Conservation (phyloP, 2,329 filamentous ascomycete genomes). For the Cadophora gregata region DNA sequence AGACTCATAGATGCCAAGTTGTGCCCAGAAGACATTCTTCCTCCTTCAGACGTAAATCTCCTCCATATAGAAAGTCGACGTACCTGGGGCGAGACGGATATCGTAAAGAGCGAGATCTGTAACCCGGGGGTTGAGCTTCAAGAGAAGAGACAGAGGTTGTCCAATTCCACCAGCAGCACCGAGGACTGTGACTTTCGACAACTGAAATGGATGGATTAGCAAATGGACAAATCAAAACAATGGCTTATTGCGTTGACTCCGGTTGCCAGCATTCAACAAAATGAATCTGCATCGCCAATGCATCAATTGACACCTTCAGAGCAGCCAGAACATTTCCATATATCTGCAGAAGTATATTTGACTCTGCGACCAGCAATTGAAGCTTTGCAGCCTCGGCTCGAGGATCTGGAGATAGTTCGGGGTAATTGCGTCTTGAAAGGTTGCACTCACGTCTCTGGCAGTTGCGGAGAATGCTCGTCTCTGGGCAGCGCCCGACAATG, state of each 20-base stretch:
- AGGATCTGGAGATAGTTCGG: conserved; percentile 19
- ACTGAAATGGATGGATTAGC: conserved; percentile 57
- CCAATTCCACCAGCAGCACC: conserved; percentile 98
- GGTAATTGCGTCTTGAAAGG: conserved; percentile 17
- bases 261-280: neutral
- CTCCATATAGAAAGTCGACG: conserved; percentile 45
- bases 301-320: neutral
- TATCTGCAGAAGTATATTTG: neutral
- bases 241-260: neutral
- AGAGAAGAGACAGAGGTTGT: conserved; percentile 94
- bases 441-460: conserved; percentile 69
- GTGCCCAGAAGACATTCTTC: neutral
- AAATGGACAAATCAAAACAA: conserved; percentile 27
- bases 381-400: conserved; percentile 12
- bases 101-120: conserved; percentile 96
- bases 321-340: neutral
- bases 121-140: conserved; percentile 96
- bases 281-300: neutral
- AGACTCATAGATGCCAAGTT: neutral
- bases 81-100: conserved; percentile 92
- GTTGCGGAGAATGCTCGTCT: conserved; percentile 82
- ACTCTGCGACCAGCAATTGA: conserved; percentile 22
- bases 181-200: conserved; percentile 96
- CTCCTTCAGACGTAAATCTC: neutral
- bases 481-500: conserved; percentile 63